These are phyloP conservation scores for Scutellaria baicalensis DNA, from an alignment of 257 asterid genomes.

Conservation along the genomic window DNA sequence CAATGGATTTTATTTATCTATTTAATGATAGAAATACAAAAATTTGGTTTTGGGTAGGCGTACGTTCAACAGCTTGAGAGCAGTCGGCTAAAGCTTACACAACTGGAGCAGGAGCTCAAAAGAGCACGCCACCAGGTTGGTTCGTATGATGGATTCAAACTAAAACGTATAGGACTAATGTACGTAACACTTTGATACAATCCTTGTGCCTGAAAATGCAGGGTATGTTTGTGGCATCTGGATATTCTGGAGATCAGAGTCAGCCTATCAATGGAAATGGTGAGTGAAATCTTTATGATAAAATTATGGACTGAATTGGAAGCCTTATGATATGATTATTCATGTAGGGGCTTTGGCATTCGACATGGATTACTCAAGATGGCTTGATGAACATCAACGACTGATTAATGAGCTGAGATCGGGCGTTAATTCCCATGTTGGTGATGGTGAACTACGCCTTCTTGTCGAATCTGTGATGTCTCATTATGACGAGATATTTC, in stretches of 20 bases:
- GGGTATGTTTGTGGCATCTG: constrained; percentile 38
- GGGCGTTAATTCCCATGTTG: constrained; percentile 53
- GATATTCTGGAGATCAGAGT: constrained; percentile 41
- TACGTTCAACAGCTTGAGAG: constrained; percentile 91
- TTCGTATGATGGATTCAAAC: not conserved
- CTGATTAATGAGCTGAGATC: constrained; percentile 60
- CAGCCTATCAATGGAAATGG: constrained; percentile 55
- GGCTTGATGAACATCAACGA: constrained; percentile 81
- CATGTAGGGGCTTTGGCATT: constrained; percentile 61
- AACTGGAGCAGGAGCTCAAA: constrained; percentile 84
- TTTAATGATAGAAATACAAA: not conserved
- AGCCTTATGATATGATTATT: not conserved
- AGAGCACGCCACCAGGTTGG: constrained; percentile 77
- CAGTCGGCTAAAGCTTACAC: constrained; percentile 66
- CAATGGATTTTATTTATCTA: not conserved
- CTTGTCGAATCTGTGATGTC: constrained; percentile 77
- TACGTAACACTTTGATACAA: not conserved
- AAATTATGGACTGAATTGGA: too few relatives aligned
- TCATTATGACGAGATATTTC: constrained; percentile 72
- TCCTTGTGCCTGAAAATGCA: constrained; percentile 19
- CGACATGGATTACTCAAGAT: constrained; percentile 71
- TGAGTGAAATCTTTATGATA: constrained; percentile 16
- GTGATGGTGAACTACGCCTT: constrained; percentile 54
- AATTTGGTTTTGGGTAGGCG: constrained; percentile 42
- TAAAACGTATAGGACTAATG: not conserved